Conservation (phyloP, 768 basidiomycete genomes). For the Guyanaporus albipodus region DNA sequence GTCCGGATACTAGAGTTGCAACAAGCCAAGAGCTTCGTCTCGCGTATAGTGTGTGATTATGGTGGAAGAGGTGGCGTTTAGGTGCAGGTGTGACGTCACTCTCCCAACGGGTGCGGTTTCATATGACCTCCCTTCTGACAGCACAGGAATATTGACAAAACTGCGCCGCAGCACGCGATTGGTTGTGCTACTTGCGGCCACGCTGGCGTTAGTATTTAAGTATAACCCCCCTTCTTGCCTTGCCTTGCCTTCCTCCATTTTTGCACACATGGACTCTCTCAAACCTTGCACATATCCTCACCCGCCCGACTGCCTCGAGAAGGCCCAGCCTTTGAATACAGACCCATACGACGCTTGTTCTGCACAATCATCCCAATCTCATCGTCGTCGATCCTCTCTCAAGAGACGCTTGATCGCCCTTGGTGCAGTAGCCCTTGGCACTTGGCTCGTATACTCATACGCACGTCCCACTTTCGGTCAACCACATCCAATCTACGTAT, state of each 20-base stretch:
- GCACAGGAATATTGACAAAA: no score
- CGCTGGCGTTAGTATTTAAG: no score
- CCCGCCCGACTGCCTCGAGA: conserved; percentile 12
- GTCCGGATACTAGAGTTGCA: no score
- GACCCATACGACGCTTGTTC: neutral
- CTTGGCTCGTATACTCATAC: conserved; percentile 13
- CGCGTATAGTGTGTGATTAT: no score
- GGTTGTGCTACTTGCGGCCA: neutral
- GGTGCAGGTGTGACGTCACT: no score
- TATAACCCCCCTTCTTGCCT: neutral
- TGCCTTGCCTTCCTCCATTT: neutral
- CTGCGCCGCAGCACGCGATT: neutral
- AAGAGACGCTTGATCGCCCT: conserved; percentile 11
- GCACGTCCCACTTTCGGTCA: neutral
- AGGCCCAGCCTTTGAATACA: conserved; percentile 9
- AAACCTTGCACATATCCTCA: conserved; percentile 8
- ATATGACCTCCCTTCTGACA: no score
- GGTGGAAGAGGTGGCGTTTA: no score
- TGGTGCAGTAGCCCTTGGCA: conserved; percentile 3
- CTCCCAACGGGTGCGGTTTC: no score
- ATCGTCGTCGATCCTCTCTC: neutral
- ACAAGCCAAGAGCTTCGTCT: no score
- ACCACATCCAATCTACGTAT: neutral
- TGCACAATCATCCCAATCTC: neutral
- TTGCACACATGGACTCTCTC: conserved; percentile 11